Evolutionary conservation across 768 basidiomycete species (phyloP), one percentile per base, ranked within the genome.

Genomic region (Mycena chlorophos): DNA sequence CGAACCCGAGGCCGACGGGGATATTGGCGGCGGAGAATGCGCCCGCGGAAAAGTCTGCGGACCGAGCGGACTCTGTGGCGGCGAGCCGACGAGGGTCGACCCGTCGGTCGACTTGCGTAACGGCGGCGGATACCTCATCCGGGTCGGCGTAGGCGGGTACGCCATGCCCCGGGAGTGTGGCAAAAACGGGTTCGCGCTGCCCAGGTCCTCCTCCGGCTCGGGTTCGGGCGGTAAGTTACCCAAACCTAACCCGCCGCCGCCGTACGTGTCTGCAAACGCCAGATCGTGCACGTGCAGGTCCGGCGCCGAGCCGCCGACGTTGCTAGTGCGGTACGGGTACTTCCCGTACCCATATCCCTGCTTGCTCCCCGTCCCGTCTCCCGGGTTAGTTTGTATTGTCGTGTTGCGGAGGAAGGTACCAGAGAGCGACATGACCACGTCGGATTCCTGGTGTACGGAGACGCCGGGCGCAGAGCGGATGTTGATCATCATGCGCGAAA

Each of bases 401-500:
- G 40, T 43, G n/a, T 25, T 26, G 12, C 20, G 23, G 25, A 46
- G 45, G 26, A 12, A 46, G 8, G 45, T 46, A 13, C 27, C 23
- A 5, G 45, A 46, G 6, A 46, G 26, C 26, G 45, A 19, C 6
- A 46, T 14, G 45, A 4, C 22, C 26, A 13, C 20, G 26, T 46
- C 20, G 23, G 6, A 8, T 6, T 20, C 20, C 4, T 5, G 5
- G 13, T 46, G 4, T 6, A 20, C 6, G 45, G 23, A 6, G 6
- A 25, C 8, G 6, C 6, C 8, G 5, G 45, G 20, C 8, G 20
- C 10, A 10, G 45, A 23, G 6, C 45, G 45, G 26, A 46, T 46
- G 45, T 46, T 46, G 25, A 46, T 46, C 45, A 46, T 46, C 45
- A 46, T 46, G 22, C 45, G 45, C 23, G 45, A 46, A 25, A 46